Evolutionary conservation across 176 grass and related monocot species (phyloP).

Genomic region (Aegilops speltoides): DNA sequence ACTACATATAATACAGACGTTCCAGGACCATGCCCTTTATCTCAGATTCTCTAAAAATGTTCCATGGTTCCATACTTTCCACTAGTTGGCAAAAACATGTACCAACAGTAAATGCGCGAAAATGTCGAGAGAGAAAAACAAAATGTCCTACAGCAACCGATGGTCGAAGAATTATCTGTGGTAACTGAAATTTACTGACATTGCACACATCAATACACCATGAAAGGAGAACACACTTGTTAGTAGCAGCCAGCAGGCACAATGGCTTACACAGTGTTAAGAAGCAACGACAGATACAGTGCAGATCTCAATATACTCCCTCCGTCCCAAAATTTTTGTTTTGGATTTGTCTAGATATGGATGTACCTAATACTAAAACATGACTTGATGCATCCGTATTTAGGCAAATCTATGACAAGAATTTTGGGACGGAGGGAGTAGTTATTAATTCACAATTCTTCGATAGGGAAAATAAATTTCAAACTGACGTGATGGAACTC

Average conservation of each 20-base stretch:
- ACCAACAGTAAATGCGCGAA: neutral
- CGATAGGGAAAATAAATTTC: neutral
- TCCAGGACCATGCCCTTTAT: constrained; percentile 2
- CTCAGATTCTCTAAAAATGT: constrained; percentile 7
- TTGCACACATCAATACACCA: neutral
- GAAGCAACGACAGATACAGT: neutral
- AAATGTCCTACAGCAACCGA: neutral
- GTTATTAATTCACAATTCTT: neutral
- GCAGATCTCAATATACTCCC: too few relatives aligned
- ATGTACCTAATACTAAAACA: too few relatives aligned
- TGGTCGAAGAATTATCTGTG: constrained; percentile 4
- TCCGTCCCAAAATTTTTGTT: too few relatives aligned
- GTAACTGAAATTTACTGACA: neutral
- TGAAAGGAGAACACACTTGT: neutral
- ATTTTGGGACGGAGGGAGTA: too few relatives aligned
- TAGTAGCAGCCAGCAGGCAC: neutral
- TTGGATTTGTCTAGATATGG: too few relatives aligned
- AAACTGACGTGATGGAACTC: neutral
- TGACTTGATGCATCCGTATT: too few relatives aligned
- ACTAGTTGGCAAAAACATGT: neutral
- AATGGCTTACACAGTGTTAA: neutral
- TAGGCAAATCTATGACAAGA: too few relatives aligned
- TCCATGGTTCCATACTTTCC: neutral
- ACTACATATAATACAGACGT: constrained; percentile 27
- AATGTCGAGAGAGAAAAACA: neutral